These are phyloP conservation scores for Hysterangium stoloniferum DNA, from an alignment of 768 basidiomycete species.

Conservation along the genomic window DNA sequence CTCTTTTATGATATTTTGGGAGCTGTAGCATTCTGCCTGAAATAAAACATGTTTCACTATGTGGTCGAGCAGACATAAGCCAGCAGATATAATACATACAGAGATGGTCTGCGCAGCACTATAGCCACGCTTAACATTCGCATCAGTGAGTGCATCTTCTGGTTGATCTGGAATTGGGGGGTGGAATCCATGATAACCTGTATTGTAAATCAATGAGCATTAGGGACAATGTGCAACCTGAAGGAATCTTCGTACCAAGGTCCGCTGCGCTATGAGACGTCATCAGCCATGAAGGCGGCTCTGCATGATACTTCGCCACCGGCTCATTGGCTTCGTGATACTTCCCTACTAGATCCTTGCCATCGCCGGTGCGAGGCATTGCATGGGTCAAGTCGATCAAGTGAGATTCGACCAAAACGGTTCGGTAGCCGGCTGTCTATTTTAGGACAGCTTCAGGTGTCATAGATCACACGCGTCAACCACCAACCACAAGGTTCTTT, in stretches of 20 bases:
- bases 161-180: conserved; percentile 70
- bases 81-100: conserved; percentile 34
- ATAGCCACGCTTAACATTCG: conserved; percentile 62
- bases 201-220: not conserved
- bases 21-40: conserved; percentile 59
- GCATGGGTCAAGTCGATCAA: not conserved
- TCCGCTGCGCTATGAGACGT: conserved; percentile 59
- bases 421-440: not conserved
- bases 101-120: conserved; percentile 43
- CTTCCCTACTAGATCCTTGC: conserved; percentile 3
- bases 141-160: conserved; percentile 62
- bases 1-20: conserved; percentile 44
- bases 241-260: conserved; percentile 40
- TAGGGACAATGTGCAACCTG: not conserved
- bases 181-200: conserved; percentile 71
- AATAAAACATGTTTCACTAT: conserved; percentile 5
- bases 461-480: not conserved
- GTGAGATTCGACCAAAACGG: not conserved
- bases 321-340: too few species aligned
- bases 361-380: conserved; percentile 9
- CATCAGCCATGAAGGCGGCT: conserved; percentile 69
- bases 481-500: not conserved
- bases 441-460: not conserved
- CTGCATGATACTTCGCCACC: conserved; percentile 40
- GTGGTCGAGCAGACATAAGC: not conserved